These are phyloP conservation scores for Neohortaea acidophila DNA, from an alignment of 495 filamentous ascomycete species.

Conservation along the genomic window DNA sequence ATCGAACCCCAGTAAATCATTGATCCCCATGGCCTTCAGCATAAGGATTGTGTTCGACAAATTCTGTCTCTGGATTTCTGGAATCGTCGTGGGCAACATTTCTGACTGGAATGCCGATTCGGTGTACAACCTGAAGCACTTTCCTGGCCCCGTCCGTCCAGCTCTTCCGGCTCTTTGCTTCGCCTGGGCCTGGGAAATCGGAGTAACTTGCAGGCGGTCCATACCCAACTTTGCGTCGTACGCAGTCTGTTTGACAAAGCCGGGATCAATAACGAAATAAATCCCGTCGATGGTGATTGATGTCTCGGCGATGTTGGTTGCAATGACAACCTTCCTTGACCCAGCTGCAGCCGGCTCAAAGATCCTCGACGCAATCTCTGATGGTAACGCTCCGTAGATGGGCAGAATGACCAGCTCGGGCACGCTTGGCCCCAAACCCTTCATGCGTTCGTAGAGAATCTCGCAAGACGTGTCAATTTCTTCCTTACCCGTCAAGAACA, in stretches of 20 bases:
- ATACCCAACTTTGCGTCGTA: constrained; percentile 96
- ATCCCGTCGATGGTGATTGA: constrained; percentile 96
- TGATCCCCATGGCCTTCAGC: constrained; percentile 99
- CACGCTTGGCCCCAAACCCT: constrained; percentile 75
- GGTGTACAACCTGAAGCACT: constrained; percentile 92
- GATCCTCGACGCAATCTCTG: constrained; percentile 84
- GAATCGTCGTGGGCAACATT: constrained; percentile 91
- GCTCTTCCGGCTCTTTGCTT: constrained; percentile 58
- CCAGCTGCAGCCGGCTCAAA: constrained; percentile 88
- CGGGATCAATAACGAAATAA: constrained; percentile 93
- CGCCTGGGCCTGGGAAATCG: constrained; percentile 91
- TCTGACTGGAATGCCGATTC: constrained; percentile 91
- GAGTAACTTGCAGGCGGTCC: constrained; percentile 89
- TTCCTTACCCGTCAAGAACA: constrained; percentile 94
- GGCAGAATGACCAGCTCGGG: constrained; percentile 87
- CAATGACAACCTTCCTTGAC: constrained; percentile 87
- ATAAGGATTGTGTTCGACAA: constrained; percentile 90
- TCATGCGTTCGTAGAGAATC: constrained; percentile 90
- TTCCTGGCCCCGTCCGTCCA: constrained; percentile 87
- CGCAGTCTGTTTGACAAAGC: constrained; percentile 94
- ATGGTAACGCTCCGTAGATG: constrained; percentile 83
- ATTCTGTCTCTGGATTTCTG: constrained; percentile 94
- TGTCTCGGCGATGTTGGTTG: constrained; percentile 96
- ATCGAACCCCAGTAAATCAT: constrained; percentile 92
- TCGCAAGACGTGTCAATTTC: constrained; percentile 95